Evolutionary conservation across 805 yeast genomes (phyloP).

Genomic region (Candida cerambycidarum): DNA sequence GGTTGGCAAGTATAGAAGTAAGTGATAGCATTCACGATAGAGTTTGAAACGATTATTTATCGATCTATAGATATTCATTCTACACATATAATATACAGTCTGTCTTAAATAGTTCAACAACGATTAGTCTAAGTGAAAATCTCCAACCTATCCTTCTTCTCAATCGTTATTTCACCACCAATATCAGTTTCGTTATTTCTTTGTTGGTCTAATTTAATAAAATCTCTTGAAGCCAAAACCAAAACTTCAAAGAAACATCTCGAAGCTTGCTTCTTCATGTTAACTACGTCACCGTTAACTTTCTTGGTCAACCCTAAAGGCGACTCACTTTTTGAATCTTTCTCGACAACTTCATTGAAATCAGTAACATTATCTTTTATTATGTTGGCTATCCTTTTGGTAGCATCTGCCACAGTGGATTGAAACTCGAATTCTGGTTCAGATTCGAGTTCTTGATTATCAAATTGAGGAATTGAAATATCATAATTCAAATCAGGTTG

Average conservation of each 20-base stretch:
- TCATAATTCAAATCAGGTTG: slow-evolving; percentile 19
- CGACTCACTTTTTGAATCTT: slow-evolving; percentile 30
- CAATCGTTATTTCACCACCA: slow-evolving; percentile 60
- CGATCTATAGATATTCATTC: background rate
- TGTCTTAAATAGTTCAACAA: no score
- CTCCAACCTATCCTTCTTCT: slow-evolving; percentile 40
- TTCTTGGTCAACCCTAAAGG: slow-evolving; percentile 53
- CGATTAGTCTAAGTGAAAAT: slow-evolving; percentile 19
- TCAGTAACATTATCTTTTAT: slow-evolving; percentile 32
- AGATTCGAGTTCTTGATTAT: slow-evolving; percentile 10
- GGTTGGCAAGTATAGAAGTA: background rate
- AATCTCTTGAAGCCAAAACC: slow-evolving; percentile 76
- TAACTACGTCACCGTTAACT: slow-evolving; percentile 24
- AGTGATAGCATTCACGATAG: slow-evolving; percentile 16
- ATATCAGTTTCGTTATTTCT: slow-evolving; percentile 25
- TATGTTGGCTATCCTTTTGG: slow-evolving; percentile 52
- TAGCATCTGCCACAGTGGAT: slow-evolving; percentile 27
- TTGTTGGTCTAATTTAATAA: slow-evolving; percentile 62
- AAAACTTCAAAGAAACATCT: slow-evolving; percentile 78
- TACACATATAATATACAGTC: slow-evolving; percentile 10
- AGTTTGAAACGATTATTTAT: no score
- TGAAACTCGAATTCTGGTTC: slow-evolving; percentile 9
- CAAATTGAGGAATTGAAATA: slow-evolving; percentile 24
- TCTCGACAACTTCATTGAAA: slow-evolving; percentile 12
- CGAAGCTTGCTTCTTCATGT: slow-evolving; percentile 59